Percentiles rank a stretch among this genome's conserved stretches.
Evolutionary conservation across 2,329 filamentous ascomycete genomes (phyloP).

Genomic region (Pseudocercospora fuligena): DNA sequence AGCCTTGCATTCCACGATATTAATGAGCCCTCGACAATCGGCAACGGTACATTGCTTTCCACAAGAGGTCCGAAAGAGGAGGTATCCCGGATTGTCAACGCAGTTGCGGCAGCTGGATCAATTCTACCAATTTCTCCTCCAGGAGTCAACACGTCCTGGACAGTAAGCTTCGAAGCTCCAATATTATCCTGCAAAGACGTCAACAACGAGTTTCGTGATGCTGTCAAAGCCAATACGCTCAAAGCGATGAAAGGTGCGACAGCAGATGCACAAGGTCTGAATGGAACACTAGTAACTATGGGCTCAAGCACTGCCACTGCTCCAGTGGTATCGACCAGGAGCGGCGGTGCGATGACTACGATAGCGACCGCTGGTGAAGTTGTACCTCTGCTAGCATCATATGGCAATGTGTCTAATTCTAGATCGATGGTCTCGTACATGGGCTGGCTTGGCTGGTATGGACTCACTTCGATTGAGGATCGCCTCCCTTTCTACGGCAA

Average conservation of each 20-base stretch:
- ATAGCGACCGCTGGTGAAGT: neutral
- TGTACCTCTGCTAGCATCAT: neutral
- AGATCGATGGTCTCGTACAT: neutral
- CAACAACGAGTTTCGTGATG: neutral
- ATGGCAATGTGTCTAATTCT: neutral
- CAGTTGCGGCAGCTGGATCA: conserved; percentile 9
- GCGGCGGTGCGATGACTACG: neutral
- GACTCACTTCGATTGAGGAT: neutral
- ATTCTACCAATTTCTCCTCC: conserved; percentile 22
- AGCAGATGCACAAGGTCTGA: neutral
- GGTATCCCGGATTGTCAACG: conserved; percentile 13
- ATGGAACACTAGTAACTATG: neutral
- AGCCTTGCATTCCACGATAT: conserved; percentile 15
- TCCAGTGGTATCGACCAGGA: neutral
- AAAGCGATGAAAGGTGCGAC: neutral
- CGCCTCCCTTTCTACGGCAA: neutral
- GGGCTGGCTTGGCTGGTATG: neutral
- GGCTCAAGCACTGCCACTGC: neutral
- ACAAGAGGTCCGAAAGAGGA: conserved; percentile 9
- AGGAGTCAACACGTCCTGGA: conserved; percentile 20
- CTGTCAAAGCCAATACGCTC: conserved; percentile 12
- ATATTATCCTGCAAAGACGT: conserved; percentile 13
- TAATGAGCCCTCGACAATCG: neutral
- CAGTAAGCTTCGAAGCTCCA: conserved; percentile 3
- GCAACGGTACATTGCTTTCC: neutral